phyloP scores from a whole-genome alignment of 1,139 yeast species.

The Sugiyamaella novakii region DNA sequence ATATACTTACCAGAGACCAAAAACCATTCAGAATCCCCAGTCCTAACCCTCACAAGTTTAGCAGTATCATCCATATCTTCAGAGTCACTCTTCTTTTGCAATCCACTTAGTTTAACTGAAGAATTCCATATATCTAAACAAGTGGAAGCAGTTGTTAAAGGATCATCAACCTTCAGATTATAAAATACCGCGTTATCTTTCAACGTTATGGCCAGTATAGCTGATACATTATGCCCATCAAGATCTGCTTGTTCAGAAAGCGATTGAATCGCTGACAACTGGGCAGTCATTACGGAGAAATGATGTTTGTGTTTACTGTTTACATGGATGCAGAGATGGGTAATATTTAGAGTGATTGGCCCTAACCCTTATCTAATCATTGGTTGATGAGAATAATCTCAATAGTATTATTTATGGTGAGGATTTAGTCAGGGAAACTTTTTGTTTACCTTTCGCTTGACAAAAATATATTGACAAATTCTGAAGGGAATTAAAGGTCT shows the following conservation, averaged over 20 bases:
- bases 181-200: conserved; percentile 7
- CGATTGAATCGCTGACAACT: conserved; percentile 10
- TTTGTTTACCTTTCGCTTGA: too few species aligned
- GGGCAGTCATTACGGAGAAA: conserved; percentile 2
- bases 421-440: too few species aligned
- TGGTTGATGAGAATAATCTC: too few species aligned
- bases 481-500: too few species aligned
- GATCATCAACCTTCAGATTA: conserved; percentile 12
- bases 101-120: conserved; percentile 1
- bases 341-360: too few species aligned
- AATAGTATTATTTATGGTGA: too few species aligned
- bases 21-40: conserved; percentile 3
- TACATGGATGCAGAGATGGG: too few species aligned
- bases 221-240: conserved; percentile 14
- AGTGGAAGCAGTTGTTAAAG: conserved; percentile 6
- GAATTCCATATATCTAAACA: conserved; percentile 11
- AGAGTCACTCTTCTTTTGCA: background rate
- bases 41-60: conserved; percentile 8
- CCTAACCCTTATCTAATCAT: too few species aligned
- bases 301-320: too few species aligned
- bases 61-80: background rate
- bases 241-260: conserved; percentile 7
- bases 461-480: too few species aligned
- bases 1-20: conserved; percentile 14
- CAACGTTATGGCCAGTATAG: conserved; percentile 5